Evolutionary conservation across 257 asterid genomes (phyloP), one percentile per base, ranked within the genome.

Genomic region (Anisodus acutangulus): DNA sequence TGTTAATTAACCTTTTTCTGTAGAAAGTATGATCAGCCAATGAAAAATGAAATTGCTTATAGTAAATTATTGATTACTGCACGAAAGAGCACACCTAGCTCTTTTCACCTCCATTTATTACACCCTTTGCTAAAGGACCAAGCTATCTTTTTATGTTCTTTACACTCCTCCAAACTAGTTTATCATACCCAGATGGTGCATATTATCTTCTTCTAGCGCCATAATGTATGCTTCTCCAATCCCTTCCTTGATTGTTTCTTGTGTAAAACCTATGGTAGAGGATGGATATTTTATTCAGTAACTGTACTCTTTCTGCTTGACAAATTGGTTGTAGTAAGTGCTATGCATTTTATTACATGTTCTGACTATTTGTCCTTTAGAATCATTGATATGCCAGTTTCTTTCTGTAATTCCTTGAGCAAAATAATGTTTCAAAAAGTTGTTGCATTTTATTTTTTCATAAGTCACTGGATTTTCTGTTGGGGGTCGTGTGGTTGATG

Each of bases 381-480:
- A 49, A 74, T 74, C 62, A 22, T 49, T 49, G 62, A 49, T 49
- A 22, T 19, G 4, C 11, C 45, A 26, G 47, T 13, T 26, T 78
- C 64, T 53, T 63, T 62, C 47, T 78, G 64, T 53, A 53, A 68
- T 26, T 58, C 78, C 64, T 53, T 53, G 2, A 76, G 81, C 62
- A 76, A 51, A 76, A 53, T 47, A 51, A 76, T 53, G 82, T 26
- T 45, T 78, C 64, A 53, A 78, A 78, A 78, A 51, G 8, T 37
- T 53, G 81, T 53, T 51, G 63, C 31, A 11, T 53, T 70, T 85
- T 85, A 68, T 37, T 91, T 81, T 86, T 87, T 71, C 83, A 19
- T 86, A 96, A 98, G 99, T 96, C 83, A 96, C 98, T 85, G 99
- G 99, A 78, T 96, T 94, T 92, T 96, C 99, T 76, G 95, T 94